These are phyloP conservation scores for Hypsizygus ulmarius DNA, from an alignment of 1,284 basidiomycete species.

Conservation along the genomic window DNA sequence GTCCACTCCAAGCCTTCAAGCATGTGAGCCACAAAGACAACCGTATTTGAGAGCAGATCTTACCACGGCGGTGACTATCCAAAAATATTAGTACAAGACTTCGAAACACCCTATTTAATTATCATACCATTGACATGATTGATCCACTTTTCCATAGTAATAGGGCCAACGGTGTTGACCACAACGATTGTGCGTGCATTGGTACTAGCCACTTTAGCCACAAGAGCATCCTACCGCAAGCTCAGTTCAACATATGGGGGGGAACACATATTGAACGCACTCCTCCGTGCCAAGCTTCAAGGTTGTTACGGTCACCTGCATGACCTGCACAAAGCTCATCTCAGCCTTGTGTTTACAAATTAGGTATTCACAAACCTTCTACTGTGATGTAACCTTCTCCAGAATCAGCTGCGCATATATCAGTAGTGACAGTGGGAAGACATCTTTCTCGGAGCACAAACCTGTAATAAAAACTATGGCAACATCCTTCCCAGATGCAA, in stretches of 20 bases:
- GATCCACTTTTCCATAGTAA: constrained; percentile 68
- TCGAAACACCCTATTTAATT: too few relatives aligned
- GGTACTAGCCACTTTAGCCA: constrained; percentile 47
- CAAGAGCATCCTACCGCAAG: constrained; percentile 49
- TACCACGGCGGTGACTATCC: background rate
- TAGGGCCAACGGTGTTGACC: constrained; percentile 70
- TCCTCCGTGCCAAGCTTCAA: constrained; percentile 68
- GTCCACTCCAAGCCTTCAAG: constrained; percentile 48
- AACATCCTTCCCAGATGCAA: constrained; percentile 46
- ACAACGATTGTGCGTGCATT: constrained; percentile 74
- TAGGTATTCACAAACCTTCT: constrained; percentile 30
- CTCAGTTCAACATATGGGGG: background rate
- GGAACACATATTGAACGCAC: constrained; percentile 27
- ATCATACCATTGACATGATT: constrained; percentile 45
- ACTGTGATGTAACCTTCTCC: constrained; percentile 59
- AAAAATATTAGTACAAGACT: background rate
- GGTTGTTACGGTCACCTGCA: constrained; percentile 65
- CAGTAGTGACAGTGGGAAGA: constrained; percentile 32
- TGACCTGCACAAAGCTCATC: constrained; percentile 34
- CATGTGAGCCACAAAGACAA: constrained; percentile 24
- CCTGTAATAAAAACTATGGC: constrained; percentile 60
- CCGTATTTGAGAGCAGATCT: constrained; percentile 39
- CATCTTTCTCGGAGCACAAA: constrained; percentile 24
- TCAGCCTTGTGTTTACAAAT: too few relatives aligned
- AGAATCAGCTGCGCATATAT: constrained; percentile 35